phyloP scores from a whole-genome alignment of 2,329 filamentous ascomycete genomes.

The Colletotrichum caudatum region DNA sequence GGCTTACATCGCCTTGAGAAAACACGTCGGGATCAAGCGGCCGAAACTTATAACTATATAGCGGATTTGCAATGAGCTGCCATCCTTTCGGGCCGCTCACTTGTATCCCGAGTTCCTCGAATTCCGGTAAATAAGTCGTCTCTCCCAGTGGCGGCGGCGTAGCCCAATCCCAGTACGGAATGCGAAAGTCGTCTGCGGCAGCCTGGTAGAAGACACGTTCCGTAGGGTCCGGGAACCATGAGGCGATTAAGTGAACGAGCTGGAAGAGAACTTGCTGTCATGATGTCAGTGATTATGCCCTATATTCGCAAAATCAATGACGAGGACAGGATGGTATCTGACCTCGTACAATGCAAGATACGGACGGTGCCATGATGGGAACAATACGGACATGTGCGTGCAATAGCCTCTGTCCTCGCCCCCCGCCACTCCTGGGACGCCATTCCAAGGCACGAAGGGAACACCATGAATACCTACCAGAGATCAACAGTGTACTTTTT shows the following conservation, averaged over 20 bases:
- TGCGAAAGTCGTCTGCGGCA: slow-evolving; percentile 64
- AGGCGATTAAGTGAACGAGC: slow-evolving; percentile 57
- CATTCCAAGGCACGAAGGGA: slow-evolving; percentile 70
- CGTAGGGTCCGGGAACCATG: slow-evolving; percentile 58
- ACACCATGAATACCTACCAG: slow-evolving; percentile 81
- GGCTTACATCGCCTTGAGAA: slow-evolving; percentile 69
- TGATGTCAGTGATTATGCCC: not conserved
- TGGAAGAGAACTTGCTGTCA: slow-evolving; percentile 55
- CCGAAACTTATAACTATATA: slow-evolving; percentile 71
- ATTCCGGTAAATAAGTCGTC: slow-evolving; percentile 59
- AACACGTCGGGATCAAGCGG: slow-evolving; percentile 71
- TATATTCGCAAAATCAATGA: not conserved
- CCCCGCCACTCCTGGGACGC: slow-evolving; percentile 62
- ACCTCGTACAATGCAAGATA: slow-evolving; percentile 76
- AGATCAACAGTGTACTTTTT: slow-evolving; percentile 27
- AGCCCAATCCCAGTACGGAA: slow-evolving; percentile 73
- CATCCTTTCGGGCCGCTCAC: slow-evolving; percentile 68
- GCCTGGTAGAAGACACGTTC: slow-evolving; percentile 62
- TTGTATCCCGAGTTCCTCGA: slow-evolving; percentile 62
- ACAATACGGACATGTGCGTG: slow-evolving; percentile 79
- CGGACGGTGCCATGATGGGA: slow-evolving; percentile 86
- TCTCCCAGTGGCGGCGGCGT: slow-evolving; percentile 60
- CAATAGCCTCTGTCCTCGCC: slow-evolving; percentile 77
- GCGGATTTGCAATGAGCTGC: slow-evolving; percentile 70
- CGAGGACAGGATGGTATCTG: slow-evolving; percentile 17